Base-by-base conservation (phyloP, 1,139 yeast species). In the Suhomyces anneliseae region DNA sequence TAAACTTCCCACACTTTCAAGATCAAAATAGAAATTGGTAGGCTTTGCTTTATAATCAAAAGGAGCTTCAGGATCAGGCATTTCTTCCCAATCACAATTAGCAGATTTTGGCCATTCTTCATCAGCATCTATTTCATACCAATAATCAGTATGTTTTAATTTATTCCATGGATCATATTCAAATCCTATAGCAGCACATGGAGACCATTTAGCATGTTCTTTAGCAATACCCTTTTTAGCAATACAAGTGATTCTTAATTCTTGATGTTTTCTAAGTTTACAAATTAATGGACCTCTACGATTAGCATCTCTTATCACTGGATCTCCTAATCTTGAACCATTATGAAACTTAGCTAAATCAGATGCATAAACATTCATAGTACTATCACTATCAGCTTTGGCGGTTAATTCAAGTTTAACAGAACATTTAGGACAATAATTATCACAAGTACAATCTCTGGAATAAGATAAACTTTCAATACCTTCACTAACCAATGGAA, bases 141-240 rank as follows among this genome's bases (percentile, higher is more conserved):
- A 93, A 63, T 81, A 88, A 59, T 90, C 97, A 0, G 99, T 93
- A 65, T 93, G 99, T 61, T 87, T 86, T 58, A 95, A 78, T 70
- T 93, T 95, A 69, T 93, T 93, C 96, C 97, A 93, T n/a, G 99
- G 99, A 64, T 93, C 99, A 62, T 93, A 93, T 69, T 93, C 99
- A 61, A 93, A 93, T 26, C 96, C 98, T 47, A 95, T 80, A n/a
- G 99, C 99, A 0, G 97, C 81, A 57, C 96, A 88, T 1, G 99
- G 97, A 7, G 95, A 86, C 99, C 99, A 93, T 64, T 93, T 93
- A 44, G 99, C 97, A 63, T 93, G 99, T 66, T 93, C 99, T 66
- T 95, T 93, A 39, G 98, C 92, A 52, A 95, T 93, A 39, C 99
- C 99, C 72, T 93, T 93, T 68, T 95, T 93, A 46, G 99, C 99